Evolutionary conservation across 2,329 filamentous ascomycete genomes (phyloP), one percentile per base, ranked within the genome.

Genomic region (Fusarium annulatum): DNA sequence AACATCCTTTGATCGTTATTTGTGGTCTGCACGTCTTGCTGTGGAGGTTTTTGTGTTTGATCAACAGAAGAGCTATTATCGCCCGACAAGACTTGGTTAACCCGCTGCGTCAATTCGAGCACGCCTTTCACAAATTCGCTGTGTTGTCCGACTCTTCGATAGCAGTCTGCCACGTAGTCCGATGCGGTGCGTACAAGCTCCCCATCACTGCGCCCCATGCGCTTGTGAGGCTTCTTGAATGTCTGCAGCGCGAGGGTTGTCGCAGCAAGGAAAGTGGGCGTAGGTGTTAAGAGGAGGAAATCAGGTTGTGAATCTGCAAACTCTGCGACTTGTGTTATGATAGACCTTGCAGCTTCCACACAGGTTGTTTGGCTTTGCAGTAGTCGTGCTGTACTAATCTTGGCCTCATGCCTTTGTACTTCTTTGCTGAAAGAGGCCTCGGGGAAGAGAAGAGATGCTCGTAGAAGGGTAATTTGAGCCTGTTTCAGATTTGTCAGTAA

Each of bases 161-260:
- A 76, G 15, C 61, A 73, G 2, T 76, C 73, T 9, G 70, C 69
- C 5, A 61, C 61, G 8, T 70, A 74, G 4, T 76, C 73, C 1
- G 69, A 66, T 0, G 62, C 74, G 11, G 43, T 76, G 9, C 66
- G 61, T 1, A 76, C 69, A 19, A 76, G 71, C 8, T 76, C 73
- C 10, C 72, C 69, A 16, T 76, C 73, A 9, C 73, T 76, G 4
- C 74, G 73, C 2, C 74, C 73, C 74, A 76, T 76, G 2, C 73
- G 61, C 38, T 76, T 76, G 21, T 76, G 74, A 2, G 73, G 74
- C 18, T 76, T 76, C 46, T 74, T 76, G 16, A 76, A 73, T 5
- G 74, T 76, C 10, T 76, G 74, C 0, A 76, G 41, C 2, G 73
- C 73, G 2, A 76, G 65, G 3, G 74, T 76, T 3, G 69, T 68